Conservation (phyloP, 1,139 yeast species). For the Kazachstania sp. region DNA sequence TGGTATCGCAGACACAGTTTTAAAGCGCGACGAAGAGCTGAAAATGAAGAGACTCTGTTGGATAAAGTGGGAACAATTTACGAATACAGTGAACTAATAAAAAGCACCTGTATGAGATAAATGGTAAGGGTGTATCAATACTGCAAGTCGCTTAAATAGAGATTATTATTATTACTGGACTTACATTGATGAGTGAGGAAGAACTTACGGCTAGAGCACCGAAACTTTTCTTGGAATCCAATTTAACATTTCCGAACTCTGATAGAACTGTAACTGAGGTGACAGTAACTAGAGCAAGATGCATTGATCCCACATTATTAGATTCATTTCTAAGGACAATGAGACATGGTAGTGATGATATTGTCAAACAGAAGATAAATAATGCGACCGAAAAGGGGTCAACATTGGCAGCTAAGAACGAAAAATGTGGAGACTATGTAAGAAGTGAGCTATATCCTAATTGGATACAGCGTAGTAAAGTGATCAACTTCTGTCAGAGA, state of each 20-base stretch:
- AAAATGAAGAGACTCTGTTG: too few relatives aligned
- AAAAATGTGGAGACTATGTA: constrained; percentile 31
- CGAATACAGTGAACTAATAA: too few relatives aligned
- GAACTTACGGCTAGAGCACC: constrained; percentile 10
- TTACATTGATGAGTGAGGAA: background rate
- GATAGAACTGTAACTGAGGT: constrained; percentile 15
- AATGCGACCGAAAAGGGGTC: constrained; percentile 24
- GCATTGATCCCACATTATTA: constrained; percentile 35
- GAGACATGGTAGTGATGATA: constrained; percentile 40
- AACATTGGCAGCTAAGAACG: constrained; percentile 7
- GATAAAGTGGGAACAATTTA: too few relatives aligned
- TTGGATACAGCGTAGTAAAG: constrained; percentile 35
- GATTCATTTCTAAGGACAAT: constrained; percentile 36
- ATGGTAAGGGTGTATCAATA: too few relatives aligned
- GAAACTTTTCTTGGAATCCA: constrained; percentile 11
- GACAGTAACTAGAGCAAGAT: constrained; percentile 29
- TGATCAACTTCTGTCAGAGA: constrained; percentile 34
- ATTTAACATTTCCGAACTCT: constrained; percentile 14
- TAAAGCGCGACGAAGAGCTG: too few relatives aligned
- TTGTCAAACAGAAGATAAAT: constrained; percentile 35
- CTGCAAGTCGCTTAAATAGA: too few relatives aligned
- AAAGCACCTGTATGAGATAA: too few relatives aligned
- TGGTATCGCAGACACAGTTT: too few relatives aligned
- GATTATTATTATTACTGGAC: too few relatives aligned
- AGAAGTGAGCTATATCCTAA: constrained; percentile 34